Evolutionary conservation across 306 rosid species (phyloP).

Genomic region (Canavalia gladiata): DNA sequence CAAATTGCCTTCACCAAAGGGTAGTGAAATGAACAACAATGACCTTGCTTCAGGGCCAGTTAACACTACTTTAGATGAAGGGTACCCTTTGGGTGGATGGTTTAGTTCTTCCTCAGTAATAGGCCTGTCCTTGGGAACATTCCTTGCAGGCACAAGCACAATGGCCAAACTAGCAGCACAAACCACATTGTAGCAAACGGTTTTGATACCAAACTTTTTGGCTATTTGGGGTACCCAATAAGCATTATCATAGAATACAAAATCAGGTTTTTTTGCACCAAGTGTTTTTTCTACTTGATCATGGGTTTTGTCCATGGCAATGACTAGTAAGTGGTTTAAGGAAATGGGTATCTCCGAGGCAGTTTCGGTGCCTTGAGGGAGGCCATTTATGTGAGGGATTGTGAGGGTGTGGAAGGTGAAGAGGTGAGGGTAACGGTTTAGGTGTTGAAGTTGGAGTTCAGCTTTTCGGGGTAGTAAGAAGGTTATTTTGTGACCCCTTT

Average conservation of each 20-base stretch:
- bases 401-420: constrained; percentile 48
- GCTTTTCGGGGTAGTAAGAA: constrained; percentile 57
- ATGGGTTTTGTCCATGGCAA: constrained; percentile 53
- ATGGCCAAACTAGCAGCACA: constrained; percentile 54
- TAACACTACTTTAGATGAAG: constrained; percentile 59
- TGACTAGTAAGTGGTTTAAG: constrained; percentile 31
- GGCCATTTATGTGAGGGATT: constrained; percentile 56
- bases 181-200: constrained; percentile 54
- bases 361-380: constrained; percentile 56
- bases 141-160: constrained; percentile 43
- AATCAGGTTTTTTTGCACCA: constrained; percentile 36
- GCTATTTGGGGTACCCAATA: constrained; percentile 57
- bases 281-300: constrained; percentile 43
- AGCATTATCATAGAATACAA: constrained; percentile 57
- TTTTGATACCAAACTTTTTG: constrained; percentile 34
- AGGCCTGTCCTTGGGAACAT: constrained; percentile 37
- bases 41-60: constrained; percentile 48
- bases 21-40: constrained; percentile 43
- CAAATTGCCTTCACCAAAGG: constrained; percentile 53
- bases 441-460: constrained; percentile 37
- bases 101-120: constrained; percentile 55
- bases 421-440: constrained; percentile 52
- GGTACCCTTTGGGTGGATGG: constrained; percentile 60
- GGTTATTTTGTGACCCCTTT: constrained; percentile 54
- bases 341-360: constrained; percentile 56